These are phyloP conservation scores for Mortierella sp. DNA, from an alignment of 371 early-diverging fungal species.

Conservation along the genomic window DNA sequence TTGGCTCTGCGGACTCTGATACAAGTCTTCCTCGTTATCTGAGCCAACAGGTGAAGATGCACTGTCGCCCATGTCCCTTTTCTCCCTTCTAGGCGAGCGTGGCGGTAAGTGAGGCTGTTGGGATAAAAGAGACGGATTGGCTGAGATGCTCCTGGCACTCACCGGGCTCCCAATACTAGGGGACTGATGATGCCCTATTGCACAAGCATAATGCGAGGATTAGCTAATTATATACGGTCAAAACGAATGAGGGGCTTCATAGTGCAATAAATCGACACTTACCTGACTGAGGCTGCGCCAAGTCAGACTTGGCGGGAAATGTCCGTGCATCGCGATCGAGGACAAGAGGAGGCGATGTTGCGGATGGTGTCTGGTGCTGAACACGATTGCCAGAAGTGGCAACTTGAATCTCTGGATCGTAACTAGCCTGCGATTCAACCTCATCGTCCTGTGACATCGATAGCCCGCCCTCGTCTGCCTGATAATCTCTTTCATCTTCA, in stretches of 20 bases:
- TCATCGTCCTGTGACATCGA: constrained; percentile 17
- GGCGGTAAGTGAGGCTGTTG: constrained; percentile 40
- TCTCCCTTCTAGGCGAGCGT: constrained; percentile 50
- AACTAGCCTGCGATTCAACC: constrained; percentile 8
- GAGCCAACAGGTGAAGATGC: constrained; percentile 31
- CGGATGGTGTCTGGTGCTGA: constrained; percentile 3
- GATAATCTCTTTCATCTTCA: constrained; percentile 3
- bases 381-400: constrained; percentile 27
- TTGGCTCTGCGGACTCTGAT: constrained; percentile 3
- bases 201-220: background rate
- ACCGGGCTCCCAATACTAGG: constrained; percentile 22
- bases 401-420: constrained; percentile 32
- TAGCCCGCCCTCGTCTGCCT: constrained; percentile 1
- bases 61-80: constrained; percentile 24
- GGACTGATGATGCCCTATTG: constrained; percentile 17
- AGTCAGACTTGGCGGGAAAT: constrained; percentile 7
- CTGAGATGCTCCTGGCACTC: constrained; percentile 23
- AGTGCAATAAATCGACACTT: background rate
- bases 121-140: constrained; percentile 17
- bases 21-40: constrained; percentile 46
- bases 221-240: background rate
- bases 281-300: constrained; percentile 5
- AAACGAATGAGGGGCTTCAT: background rate
- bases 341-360: constrained; percentile 10
- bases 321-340: constrained; percentile 19